Evolutionary conservation across 306 rosid genomes (phyloP).

Genomic region (Spatholobus suberectus): DNA sequence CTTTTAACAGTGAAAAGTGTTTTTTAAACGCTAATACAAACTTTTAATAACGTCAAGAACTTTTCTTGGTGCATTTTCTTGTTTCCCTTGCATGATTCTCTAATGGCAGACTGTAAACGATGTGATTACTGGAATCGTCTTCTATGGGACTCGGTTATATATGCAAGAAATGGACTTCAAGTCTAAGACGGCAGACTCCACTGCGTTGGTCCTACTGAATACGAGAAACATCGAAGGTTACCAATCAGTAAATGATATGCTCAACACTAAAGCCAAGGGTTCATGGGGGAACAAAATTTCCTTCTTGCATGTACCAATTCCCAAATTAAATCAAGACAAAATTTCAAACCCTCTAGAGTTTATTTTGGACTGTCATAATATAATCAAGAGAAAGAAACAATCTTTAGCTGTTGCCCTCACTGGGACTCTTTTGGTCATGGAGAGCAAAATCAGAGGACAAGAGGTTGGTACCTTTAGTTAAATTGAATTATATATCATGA

Average conservation of each 20-base stretch:
- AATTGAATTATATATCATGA: neutral
- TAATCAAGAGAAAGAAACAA: conserved; percentile 59
- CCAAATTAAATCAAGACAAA: conserved; percentile 42
- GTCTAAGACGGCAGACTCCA: conserved; percentile 50
- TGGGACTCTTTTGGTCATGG: conserved; percentile 44
- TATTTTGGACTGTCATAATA: conserved; percentile 49
- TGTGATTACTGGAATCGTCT: conserved; percentile 55
- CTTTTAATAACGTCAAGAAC: neutral
- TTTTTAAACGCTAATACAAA: neutral
- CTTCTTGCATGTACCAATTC: conserved; percentile 59
- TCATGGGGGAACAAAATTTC: conserved; percentile 68
- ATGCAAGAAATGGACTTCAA: conserved; percentile 53
- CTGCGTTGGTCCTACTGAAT: conserved; percentile 63
- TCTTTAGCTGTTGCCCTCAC: conserved; percentile 52
- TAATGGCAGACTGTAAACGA: conserved; percentile 61
- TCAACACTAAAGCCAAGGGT: conserved; percentile 44
- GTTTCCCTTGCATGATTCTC: neutral
- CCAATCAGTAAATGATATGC: conserved; percentile 59
- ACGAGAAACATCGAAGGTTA: conserved; percentile 62
- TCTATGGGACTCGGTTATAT: conserved; percentile 57
- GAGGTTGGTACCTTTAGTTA: conserved; percentile 46
- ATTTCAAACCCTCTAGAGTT: conserved; percentile 55
- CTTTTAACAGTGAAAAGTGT: neutral
- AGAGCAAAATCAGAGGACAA: conserved; percentile 56
- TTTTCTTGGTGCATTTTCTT: neutral